Evolutionary conservation across 2,329 filamentous ascomycete genomes (phyloP).

Genomic region (Colletotrichum plurivorum): DNA sequence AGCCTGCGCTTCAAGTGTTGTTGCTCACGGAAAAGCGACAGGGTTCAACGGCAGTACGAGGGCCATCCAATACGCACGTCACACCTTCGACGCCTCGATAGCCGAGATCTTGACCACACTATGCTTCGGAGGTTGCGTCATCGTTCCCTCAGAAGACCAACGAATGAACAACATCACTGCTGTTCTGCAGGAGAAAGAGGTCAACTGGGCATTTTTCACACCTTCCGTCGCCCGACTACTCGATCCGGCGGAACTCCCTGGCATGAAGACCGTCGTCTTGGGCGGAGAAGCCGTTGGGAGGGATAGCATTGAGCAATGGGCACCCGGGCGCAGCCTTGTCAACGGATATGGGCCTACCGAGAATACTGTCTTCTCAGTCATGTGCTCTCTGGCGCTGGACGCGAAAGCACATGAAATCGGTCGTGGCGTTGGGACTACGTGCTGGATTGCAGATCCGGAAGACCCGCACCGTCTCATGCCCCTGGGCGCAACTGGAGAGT

Average conservation of each 20-base stretch:
- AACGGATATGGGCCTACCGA: conserved; percentile 44
- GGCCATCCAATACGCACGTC: conserved; percentile 24
- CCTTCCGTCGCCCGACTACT: conserved; percentile 67
- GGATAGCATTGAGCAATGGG: conserved; percentile 43
- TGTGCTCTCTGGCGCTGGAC: conserved; percentile 24
- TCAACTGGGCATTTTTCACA: conserved; percentile 69
- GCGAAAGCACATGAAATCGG: conserved; percentile 15
- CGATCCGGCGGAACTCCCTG: conserved; percentile 52
- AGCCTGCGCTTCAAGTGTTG: conserved; percentile 20
- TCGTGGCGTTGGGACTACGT: conserved; percentile 21
- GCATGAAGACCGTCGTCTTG: conserved; percentile 52
- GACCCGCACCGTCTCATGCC: conserved; percentile 18
- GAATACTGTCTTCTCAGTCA: conserved; percentile 40
- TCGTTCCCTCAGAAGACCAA: conserved; percentile 67
- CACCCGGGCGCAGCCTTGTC: conserved; percentile 37
- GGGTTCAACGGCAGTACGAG: conserved; percentile 18
- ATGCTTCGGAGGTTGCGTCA: conserved; percentile 71
- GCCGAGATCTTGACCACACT: conserved; percentile 67
- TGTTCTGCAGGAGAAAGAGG: conserved; percentile 63
- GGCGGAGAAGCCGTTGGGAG: conserved; percentile 45
- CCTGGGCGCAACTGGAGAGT: conserved; percentile 28
- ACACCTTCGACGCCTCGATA: conserved; percentile 35
- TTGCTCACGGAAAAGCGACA: conserved; percentile 21
- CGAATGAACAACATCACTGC: conserved; percentile 64
- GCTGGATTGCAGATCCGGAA: conserved; percentile 31